Base-by-base conservation (phyloP, 352 stramenopile genomes). In the Phytopythium litorale region DNA sequence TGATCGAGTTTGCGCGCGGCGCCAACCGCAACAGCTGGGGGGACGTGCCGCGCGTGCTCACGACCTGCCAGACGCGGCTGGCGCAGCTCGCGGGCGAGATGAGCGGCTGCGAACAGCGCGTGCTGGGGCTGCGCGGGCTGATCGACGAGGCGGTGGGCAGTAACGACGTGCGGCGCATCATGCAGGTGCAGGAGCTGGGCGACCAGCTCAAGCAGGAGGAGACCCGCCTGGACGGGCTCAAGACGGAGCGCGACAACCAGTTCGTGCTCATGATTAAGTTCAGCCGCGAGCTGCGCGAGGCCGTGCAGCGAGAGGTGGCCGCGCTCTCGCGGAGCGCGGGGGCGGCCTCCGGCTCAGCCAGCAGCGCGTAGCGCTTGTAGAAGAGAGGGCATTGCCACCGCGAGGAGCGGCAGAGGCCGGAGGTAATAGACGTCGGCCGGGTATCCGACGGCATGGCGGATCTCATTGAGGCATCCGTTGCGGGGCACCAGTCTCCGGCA, bases 231-330 rank as follows among this genome's bases (percentile, higher is more conserved):
- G 51, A 45, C n/a, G 23, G 50, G 18, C 61, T 60, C 18, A 76
- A 72, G 30, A 51, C 51, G 3, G 73, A 87, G 35, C 76, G 80
- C 12, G 74, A 84, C 65, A 73, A 67, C 52, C 76, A 89, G 66
- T 85, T 89, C 48, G 70, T 75, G 32, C 74, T 84, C 65, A 87
- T 89, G 77, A 79, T 84, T 58, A 76, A 85, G 70, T 89, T 80
- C 68, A 86, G 73, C 62, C 53, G 65, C 21, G 57, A 65, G 13
- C 56, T 88, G 23, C 72, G 76, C 58, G 62, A 72, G 19, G 43
- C 32, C 7, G 58, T 72, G 33, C 23, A 60, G 12, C n/a, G 28
- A 18, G 49, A 65, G 28, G 49, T 30, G 16, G 63, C 51, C 16
- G 16, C n/a, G 30, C 18, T 57, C 7, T 28, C 19, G 19, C 8